Evolutionary conservation across 345 rosid species (phyloP).

Genomic region (Citrus unshiu): DNA sequence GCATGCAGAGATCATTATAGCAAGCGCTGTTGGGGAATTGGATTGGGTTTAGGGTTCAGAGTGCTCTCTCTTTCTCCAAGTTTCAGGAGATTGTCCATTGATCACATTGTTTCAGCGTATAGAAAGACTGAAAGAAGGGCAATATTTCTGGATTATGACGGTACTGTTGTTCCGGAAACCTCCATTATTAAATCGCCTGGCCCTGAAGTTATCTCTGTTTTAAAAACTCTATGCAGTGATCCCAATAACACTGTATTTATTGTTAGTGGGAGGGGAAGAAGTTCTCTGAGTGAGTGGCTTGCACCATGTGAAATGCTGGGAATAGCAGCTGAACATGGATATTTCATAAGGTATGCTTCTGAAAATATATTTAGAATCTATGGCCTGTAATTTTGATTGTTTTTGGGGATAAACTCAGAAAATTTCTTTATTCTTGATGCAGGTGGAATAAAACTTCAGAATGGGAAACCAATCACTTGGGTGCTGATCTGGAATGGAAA

Average conservation of each 20-base stretch:
- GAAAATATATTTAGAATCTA: not conserved
- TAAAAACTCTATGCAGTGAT: constrained; percentile 53
- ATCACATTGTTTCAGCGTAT: constrained; percentile 60
- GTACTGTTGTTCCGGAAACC: constrained; percentile 64
- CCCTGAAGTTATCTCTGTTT: constrained; percentile 51
- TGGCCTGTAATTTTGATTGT: not conserved
- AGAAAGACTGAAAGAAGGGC: constrained; percentile 60
- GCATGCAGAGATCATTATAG: constrained; percentile 69
- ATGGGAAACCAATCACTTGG: constrained; percentile 56
- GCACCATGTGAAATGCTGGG: constrained; percentile 70
- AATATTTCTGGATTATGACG: constrained; percentile 76
- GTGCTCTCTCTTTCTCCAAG: constrained; percentile 70
- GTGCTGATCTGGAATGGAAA: constrained; percentile 78
- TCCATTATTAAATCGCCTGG: constrained; percentile 57
- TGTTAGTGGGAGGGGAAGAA: constrained; percentile 72
- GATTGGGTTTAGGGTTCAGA: constrained; percentile 69
- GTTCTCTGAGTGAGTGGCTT: constrained; percentile 58
- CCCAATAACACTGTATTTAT: constrained; percentile 70
- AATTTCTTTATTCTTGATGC: constrained; percentile 9
- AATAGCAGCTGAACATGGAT: constrained; percentile 87
- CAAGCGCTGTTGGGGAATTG: constrained; percentile 79
- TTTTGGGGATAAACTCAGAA: not conserved
- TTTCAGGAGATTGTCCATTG: constrained; percentile 55
- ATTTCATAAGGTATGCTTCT: constrained; percentile 50
- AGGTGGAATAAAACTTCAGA: constrained; percentile 61